phyloP scores from a whole-genome alignment of 83 land plant genomes.

The Diphasiastrum complanatum region DNA sequence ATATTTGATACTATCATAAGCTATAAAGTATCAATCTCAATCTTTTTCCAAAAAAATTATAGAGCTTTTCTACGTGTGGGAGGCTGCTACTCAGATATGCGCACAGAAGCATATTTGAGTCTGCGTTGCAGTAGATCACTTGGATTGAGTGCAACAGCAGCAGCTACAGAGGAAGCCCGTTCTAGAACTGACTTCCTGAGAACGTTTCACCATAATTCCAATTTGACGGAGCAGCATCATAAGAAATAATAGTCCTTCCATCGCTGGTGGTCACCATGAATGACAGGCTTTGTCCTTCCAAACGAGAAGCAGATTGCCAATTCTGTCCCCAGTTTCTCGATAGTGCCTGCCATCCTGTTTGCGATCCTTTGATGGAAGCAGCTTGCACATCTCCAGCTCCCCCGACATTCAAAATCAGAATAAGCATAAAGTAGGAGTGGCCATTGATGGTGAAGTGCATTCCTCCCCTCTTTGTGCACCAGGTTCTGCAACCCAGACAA shows the following conservation, averaged over 20 bases:
- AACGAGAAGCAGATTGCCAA: no score
- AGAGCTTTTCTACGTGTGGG: no score
- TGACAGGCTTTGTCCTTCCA: constrained; percentile 17
- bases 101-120: no score
- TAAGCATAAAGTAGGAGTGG: constrained; percentile 15
- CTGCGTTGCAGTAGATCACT: no score
- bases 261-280: constrained; percentile 17
- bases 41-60: no score
- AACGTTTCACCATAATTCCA: constrained; percentile 16
- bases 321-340: constrained; percentile 13
- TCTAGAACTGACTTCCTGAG: constrained; percentile 4
- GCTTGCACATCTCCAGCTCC: no score
- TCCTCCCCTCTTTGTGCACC: constrained; percentile 8
- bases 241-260: constrained; percentile 8
- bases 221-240: not conserved
- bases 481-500: constrained; percentile 7
- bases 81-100: no score
- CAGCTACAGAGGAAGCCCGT: no score
- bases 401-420: no score
- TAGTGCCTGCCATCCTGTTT: constrained; percentile 16
- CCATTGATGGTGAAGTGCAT: constrained; percentile 19
- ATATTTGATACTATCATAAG: no score
- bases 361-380: constrained; percentile 7
- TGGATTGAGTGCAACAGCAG: no score
- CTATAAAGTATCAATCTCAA: no score